Conservation (phyloP, 345 rosid species). For the Nephelium lappaceum region DNA sequence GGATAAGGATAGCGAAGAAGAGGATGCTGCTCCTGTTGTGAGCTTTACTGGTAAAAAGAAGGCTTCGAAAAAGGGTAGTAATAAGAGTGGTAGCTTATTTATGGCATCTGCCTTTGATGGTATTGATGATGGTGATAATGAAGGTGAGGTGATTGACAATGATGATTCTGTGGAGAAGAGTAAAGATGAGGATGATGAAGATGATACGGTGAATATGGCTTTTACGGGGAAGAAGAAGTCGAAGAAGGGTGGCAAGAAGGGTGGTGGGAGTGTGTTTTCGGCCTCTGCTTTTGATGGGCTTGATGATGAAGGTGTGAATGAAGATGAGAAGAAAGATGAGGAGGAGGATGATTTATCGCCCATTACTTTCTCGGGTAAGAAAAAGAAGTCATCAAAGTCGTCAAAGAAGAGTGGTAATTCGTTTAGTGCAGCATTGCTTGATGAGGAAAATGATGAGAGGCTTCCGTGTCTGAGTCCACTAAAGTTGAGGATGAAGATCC, state of each 20-base stretch:
- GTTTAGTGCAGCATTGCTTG: slow-evolving; percentile 57
- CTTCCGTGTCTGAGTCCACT: slow-evolving; percentile 21
- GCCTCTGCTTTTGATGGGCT: slow-evolving; percentile 39
- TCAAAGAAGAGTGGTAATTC: slow-evolving; percentile 54
- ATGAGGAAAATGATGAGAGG: slow-evolving; percentile 52
- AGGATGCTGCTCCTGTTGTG: slow-evolving; percentile 41
- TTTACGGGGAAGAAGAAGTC: slow-evolving; percentile 57
- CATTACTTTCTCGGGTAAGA: slow-evolving; percentile 66
- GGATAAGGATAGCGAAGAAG: slow-evolving; percentile 35
- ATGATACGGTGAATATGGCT: slow-evolving; percentile 38
- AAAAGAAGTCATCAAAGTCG: slow-evolving; percentile 77
- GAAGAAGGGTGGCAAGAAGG: slow-evolving; percentile 45
- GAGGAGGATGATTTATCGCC: slow-evolving; percentile 41
- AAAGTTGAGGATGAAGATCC: slow-evolving; percentile 43
- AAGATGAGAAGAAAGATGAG: slow-evolving; percentile 33
- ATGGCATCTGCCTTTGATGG: slow-evolving; percentile 52
- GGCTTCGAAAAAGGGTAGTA: slow-evolving; percentile 42
- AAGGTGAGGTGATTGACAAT: slow-evolving; percentile 36
- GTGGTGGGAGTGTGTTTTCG: slow-evolving; percentile 21
- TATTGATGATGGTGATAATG: slow-evolving; percentile 49
- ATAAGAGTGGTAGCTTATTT: slow-evolving; percentile 43
- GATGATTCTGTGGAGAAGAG: slow-evolving; percentile 23
- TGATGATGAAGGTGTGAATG: slow-evolving; percentile 31
- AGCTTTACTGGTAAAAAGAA: slow-evolving; percentile 54
- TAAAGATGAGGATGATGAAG: slow-evolving; percentile 44